Percentiles rank a stretch among this genome's conserved stretches.
phyloP scores from a whole-genome alignment of 2,329 filamentous ascomycete species.

The Aspergillus sp. region DNA sequence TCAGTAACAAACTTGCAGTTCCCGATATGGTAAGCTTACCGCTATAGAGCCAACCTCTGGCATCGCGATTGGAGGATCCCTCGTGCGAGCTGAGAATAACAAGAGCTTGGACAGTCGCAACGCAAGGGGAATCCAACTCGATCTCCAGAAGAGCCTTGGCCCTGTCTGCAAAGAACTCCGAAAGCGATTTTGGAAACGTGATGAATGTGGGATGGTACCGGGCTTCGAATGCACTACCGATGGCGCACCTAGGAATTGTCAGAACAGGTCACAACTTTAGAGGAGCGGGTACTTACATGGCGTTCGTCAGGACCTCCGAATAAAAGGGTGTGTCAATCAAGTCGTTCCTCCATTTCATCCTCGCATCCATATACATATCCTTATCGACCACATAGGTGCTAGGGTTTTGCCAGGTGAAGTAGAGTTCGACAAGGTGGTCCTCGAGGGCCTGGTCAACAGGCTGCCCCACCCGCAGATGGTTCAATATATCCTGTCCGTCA shows the following conservation, averaged over 20 bases:
- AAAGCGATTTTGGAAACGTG: conserved; percentile 38
- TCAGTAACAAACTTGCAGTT: not conserved
- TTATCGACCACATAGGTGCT: conserved; percentile 50
- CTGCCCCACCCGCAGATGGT: conserved; percentile 46
- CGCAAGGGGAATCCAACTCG: conserved; percentile 46
- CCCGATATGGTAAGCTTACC: conserved; percentile 27
- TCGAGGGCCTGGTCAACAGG: conserved; percentile 45
- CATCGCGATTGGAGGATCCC: conserved; percentile 37
- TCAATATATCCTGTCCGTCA: conserved; percentile 44
- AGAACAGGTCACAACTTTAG: not conserved
- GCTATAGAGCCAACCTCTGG: conserved; percentile 47
- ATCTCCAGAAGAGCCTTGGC: conserved; percentile 46
- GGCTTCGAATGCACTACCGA: conserved; percentile 34
- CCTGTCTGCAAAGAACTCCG: conserved; percentile 41
- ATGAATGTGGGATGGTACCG: conserved; percentile 34
- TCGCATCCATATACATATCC: conserved; percentile 41
- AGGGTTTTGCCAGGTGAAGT: conserved; percentile 54
- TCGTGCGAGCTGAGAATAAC: conserved; percentile 46
- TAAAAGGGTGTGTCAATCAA: conserved; percentile 44
- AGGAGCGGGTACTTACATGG: conserved; percentile 34
- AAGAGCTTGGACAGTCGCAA: conserved; percentile 49
- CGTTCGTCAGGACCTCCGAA: conserved; percentile 45
- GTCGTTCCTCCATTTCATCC: conserved; percentile 40
- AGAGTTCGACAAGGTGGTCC: conserved; percentile 49
- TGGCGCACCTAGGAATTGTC: conserved; percentile 11